Evolutionary conservation across 208 protist genomes (phyloP).

Genomic region (Leishmania gerbilli): DNA sequence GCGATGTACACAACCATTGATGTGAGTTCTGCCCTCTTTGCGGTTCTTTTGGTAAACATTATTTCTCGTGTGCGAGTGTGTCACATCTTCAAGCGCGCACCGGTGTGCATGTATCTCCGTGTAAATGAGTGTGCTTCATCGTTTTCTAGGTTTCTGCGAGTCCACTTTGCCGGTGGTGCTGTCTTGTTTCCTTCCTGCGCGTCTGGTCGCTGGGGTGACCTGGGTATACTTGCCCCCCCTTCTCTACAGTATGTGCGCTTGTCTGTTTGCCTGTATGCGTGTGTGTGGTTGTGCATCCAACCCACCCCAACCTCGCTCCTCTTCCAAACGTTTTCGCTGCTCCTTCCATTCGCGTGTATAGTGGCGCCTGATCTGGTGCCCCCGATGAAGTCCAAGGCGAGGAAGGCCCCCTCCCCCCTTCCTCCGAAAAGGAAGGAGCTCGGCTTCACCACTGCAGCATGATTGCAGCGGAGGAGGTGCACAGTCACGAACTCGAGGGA

Average conservation of each 20-base stretch:
- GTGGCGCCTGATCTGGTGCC: neutral
- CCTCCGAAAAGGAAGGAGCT: neutral
- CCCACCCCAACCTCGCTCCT: neutral
- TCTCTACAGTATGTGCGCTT: neutral
- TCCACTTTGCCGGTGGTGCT: neutral
- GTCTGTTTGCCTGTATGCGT: neutral
- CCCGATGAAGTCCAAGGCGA: neutral
- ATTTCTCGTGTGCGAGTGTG: constrained; percentile 11
- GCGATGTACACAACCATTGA: neutral
- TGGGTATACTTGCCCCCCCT: neutral
- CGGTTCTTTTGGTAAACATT: neutral
- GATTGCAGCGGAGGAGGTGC: neutral
- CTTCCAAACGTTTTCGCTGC: neutral
- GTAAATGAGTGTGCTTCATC: neutral
- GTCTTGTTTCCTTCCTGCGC: neutral
- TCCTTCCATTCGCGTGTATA: neutral
- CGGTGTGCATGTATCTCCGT: neutral
- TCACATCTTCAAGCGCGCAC: neutral
- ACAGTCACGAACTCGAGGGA: neutral
- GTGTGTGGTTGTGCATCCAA: neutral
- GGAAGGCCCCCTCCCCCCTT: too few species aligned
- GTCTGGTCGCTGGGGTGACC: neutral
- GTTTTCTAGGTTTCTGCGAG: neutral
- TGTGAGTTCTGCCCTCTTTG: neutral
- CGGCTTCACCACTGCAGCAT: neutral